Evolutionary conservation across 2,329 filamentous ascomycete species (phyloP), one percentile per base, ranked within the genome.

Genomic region (Lanzia echinophila): DNA sequence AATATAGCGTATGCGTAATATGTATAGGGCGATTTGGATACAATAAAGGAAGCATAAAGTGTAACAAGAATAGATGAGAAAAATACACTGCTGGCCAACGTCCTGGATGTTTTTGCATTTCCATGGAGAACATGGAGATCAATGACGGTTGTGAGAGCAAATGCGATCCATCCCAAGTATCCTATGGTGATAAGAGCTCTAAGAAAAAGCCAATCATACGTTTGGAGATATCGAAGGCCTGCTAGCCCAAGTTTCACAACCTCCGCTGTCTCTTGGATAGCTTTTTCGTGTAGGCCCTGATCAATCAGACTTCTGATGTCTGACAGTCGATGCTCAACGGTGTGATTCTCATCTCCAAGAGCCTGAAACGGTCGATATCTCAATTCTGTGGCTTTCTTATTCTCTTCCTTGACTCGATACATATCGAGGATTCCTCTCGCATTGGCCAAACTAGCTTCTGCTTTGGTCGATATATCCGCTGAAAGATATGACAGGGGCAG

Each of bases 141-240:
- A 58, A 97, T 78, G 46, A 97, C 90, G 0, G 87, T 95, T 0
- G 90, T 94, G 48, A 95, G 75, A 2, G 91, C 90, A 70, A 91
- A 99, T 1, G 87, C 86, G 66, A 97, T 95, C 92, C 92, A 99
- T 19, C 94, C 94, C 7, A 97, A 73, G 65, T 97, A 99, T 17
- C 94, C 94, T 12, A 87, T 68, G 2, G 94, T 96, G 56, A 99
- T 87, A 47, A 99, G 77, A 2, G 89, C 87, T 56, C 94, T 81
- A 34, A 99, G 74, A 71, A 99, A 99, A 2, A 99, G 77, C 94
- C 94, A 99, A 72, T 99, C 94, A 65, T 99, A 99, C 0, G 91
- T 99, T 70, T 99, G 94, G 24, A 99, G 78, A 68, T 99, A 99
- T 48, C 94, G 82, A 56, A 99, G 74, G 7, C 94, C 94, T 57